Evolutionary conservation across 345 rosid species (phyloP), one percentile per base, ranked within the genome.

Genomic region (Populus nigra): DNA sequence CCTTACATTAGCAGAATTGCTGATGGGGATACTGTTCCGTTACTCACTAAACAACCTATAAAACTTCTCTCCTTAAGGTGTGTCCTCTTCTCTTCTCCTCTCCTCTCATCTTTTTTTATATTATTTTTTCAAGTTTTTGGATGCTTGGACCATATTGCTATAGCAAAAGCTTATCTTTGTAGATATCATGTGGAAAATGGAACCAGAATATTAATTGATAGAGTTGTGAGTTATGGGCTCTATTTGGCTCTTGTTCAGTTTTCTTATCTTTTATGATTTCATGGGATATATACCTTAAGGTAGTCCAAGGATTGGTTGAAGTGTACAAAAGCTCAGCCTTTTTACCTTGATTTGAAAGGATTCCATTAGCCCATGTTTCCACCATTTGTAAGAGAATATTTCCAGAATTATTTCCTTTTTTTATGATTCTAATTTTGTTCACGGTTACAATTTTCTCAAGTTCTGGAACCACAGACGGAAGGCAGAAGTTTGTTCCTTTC

Each of bases 401-500:
- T 69, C 41, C 35, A 69, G 7, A 9, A 71, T 75, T 50, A 18
- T 62, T 62, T 0, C 23, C 49, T 53, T 65, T n/a, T 27, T 17
- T 82, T 22, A 27, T 78, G 76, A 57, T 57, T 71, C 38, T 59
- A 69, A 68, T 66, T 9, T 5, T 38, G 13, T 57, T 76, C 33
- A 3, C n/a, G n/a, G 25, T 23, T 31, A 5, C 17, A 13, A 31
- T 45, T 72, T 23, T 71, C 27, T 69, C 29, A 20, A 95, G 99
- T 85, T 95, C 99, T 50, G 99, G 99, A 53, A 95, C 99, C 65
- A 93, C 99, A 20, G 98, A 93, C 62, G 98, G 98, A 36, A 88
- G 94, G 77, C 98, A 91, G 75, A 95, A 95, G 80, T 86, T 84
- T 69, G 89, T 93, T 23, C 99, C 99, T 9, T 95, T 95, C 78